Conservation (phyloP, 768 basidiomycete genomes). For the Lentinus brumalis region DNA sequence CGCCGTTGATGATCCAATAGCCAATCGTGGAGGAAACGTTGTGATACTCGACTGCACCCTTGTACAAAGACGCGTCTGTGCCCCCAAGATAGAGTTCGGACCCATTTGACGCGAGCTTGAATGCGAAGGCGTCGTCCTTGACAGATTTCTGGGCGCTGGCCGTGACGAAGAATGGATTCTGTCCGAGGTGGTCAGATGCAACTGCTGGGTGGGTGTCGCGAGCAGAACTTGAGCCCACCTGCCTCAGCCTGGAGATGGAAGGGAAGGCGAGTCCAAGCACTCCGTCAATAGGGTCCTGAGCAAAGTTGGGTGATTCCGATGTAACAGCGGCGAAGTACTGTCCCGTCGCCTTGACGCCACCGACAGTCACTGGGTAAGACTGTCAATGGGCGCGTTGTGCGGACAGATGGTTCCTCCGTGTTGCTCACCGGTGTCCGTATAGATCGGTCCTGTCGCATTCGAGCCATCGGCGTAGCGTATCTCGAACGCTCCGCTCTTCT, state of each 20-base stretch:
- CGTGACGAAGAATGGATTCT: slow-evolving; percentile 23
- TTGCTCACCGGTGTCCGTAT: slow-evolving; percentile 29
- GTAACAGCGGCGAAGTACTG: slow-evolving; percentile 19
- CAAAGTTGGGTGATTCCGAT: slow-evolving; percentile 6
- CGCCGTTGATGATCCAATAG: slow-evolving; percentile 16
- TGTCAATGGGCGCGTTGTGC: background rate
- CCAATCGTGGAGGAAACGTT: slow-evolving; percentile 11
- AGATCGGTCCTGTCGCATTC: slow-evolving; percentile 32
- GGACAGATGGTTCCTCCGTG: no score
- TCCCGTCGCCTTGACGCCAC: slow-evolving; percentile 23
- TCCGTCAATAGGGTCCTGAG: slow-evolving; percentile 15
- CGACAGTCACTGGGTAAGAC: slow-evolving; percentile 32
- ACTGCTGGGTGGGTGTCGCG: background rate
- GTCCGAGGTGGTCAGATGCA: background rate
- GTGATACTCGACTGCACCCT: slow-evolving; percentile 32
- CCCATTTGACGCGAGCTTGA: slow-evolving; percentile 25
- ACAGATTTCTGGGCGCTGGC: slow-evolving; percentile 15
- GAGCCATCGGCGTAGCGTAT: slow-evolving; percentile 41
- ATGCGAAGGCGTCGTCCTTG: slow-evolving; percentile 24
- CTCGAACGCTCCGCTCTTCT: slow-evolving; percentile 26
- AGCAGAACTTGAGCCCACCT: background rate
- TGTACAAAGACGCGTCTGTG: slow-evolving; percentile 33
- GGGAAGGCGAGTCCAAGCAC: slow-evolving; percentile 24
- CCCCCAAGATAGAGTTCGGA: slow-evolving; percentile 39
- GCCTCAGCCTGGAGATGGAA: slow-evolving; percentile 17